Evolutionary conservation across 352 stramenopile species (phyloP).

Genomic region (Pilasporangium apinafurcum): DNA sequence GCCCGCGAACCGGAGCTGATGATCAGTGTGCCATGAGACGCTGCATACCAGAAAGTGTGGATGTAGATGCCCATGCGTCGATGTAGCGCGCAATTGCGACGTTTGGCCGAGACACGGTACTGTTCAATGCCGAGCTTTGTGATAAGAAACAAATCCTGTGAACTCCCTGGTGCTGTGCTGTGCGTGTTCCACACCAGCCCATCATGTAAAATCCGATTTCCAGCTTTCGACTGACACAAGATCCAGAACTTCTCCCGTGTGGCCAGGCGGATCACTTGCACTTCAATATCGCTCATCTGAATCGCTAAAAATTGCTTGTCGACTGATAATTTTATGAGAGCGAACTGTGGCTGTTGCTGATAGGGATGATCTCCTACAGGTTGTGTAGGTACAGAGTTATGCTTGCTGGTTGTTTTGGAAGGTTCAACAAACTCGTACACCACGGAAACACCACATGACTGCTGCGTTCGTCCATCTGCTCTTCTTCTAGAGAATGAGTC

Average conservation of each 20-base stretch:
- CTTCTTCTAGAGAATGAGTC: conserved; percentile 3
- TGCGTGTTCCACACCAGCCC: conserved; percentile 70
- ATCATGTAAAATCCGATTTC: conserved; percentile 51
- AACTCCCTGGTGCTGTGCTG: conserved; percentile 25
- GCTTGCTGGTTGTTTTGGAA: background rate
- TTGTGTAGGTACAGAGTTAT: background rate
- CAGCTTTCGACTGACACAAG: conserved; percentile 56
- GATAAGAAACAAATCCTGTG: conserved; percentile 70
- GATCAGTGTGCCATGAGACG: conserved; percentile 51
- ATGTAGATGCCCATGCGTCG: conserved; percentile 49
- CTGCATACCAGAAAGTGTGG: conserved; percentile 72
- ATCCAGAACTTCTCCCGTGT: conserved; percentile 58
- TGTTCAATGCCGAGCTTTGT: conserved; percentile 75
- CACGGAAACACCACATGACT: conserved; percentile 8
- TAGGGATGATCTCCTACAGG: too few species aligned
- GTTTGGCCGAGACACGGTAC: conserved; percentile 57
- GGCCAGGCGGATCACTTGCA: conserved; percentile 50
- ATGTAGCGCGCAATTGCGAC: conserved; percentile 46
- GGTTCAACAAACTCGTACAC: conserved; percentile 40
- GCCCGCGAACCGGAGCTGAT: conserved; percentile 66
- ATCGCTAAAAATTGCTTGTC: conserved; percentile 64
- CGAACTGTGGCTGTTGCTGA: too few species aligned
- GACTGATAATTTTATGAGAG: conserved; percentile 47
- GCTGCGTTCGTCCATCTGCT: background rate
- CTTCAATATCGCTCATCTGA: conserved; percentile 79